A percentile compares a stretch with the other conserved stretches of the same genome.
Evolutionary conservation across 78 protist species (phyloP).

Genomic region (Dictyostelium purpureum): DNA sequence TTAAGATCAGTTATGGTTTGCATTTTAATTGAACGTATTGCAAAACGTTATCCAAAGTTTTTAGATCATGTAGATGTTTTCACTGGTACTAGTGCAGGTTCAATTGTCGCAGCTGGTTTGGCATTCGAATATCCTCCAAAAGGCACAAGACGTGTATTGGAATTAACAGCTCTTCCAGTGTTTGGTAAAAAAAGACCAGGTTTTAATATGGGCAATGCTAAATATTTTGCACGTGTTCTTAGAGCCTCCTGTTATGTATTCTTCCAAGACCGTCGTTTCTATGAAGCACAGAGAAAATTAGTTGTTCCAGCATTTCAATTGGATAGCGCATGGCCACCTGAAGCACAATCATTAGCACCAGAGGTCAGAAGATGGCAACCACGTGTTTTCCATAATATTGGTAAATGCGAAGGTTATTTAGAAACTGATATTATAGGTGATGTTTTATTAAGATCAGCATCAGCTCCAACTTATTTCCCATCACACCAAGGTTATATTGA

Average conservation of each 20-base stretch:
- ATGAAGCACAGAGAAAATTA: slow-evolving; percentile 40
- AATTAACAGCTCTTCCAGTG: slow-evolving; percentile 50
- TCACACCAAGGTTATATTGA: slow-evolving; percentile 71
- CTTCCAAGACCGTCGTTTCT: slow-evolving; percentile 29
- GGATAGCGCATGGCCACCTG: slow-evolving; percentile 54
- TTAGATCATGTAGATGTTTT: slow-evolving; percentile 64
- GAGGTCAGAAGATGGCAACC: slow-evolving; percentile 67
- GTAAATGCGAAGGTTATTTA: not conserved
- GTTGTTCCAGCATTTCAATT: slow-evolving; percentile 62
- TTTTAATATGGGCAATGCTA: slow-evolving; percentile 60
- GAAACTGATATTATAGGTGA: slow-evolving; percentile 59
- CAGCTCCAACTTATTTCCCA: slow-evolving; percentile 80
- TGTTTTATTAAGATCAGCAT: slow-evolving; percentile 45
- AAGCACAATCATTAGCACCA: slow-evolving; percentile 28
- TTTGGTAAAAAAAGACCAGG: slow-evolving; percentile 70
- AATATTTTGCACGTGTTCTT: slow-evolving; percentile 20
- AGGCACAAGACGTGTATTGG: slow-evolving; percentile 61
- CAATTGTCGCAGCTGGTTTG: slow-evolving; percentile 59
- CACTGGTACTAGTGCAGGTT: slow-evolving; percentile 68
- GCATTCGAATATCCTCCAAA: slow-evolving; percentile 63
- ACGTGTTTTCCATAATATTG: slow-evolving; percentile 45
- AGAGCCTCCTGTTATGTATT: slow-evolving; percentile 66
- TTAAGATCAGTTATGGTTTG: slow-evolving; percentile 69
- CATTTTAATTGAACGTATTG: slow-evolving; percentile 61
- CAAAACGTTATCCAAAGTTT: slow-evolving; percentile 27